phyloP scores from a whole-genome alignment of 805 yeast species.

The Schwanniomyces yamadae region DNA sequence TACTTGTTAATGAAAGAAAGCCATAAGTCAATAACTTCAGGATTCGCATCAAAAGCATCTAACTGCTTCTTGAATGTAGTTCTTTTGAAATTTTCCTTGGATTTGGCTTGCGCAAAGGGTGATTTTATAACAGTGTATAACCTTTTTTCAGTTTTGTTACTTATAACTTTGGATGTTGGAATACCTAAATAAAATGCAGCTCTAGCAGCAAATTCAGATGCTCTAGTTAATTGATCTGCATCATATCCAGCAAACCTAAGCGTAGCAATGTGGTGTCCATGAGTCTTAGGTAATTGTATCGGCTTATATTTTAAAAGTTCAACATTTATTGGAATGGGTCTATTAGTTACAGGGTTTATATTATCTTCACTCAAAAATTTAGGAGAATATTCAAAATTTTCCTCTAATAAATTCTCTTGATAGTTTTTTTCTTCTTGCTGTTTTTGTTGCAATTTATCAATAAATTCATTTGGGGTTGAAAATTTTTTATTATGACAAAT shows the following conservation, averaged over 20 bases:
- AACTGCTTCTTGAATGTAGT: conserved; percentile 74
- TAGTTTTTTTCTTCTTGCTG: conserved; percentile 26
- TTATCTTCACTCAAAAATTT: conserved; percentile 23
- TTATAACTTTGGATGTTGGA: conserved; percentile 77
- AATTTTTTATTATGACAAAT: conserved; percentile 12
- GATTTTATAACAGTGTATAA: conserved; percentile 92
- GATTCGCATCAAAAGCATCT: conserved; percentile 78
- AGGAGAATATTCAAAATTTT: conserved; percentile 30
- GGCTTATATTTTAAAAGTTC: conserved; percentile 83
- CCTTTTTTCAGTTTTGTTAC: conserved; percentile 66
- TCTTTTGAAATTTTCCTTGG: conserved; percentile 93
- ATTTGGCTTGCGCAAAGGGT: conserved; percentile 91
- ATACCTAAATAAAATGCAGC: conserved; percentile 88
- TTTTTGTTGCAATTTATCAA: conserved; percentile 25
- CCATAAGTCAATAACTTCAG: conserved; percentile 81
- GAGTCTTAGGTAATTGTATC: conserved; percentile 58
- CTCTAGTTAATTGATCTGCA: conserved; percentile 66
- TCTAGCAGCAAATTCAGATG: conserved; percentile 82
- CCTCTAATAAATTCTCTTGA: conserved; percentile 24
- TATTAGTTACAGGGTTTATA: conserved; percentile 20
- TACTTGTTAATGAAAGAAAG: conserved; percentile 75
- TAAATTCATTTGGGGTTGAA: conserved; percentile 31
- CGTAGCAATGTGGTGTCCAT: conserved; percentile 79
- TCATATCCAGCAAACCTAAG: conserved; percentile 72
- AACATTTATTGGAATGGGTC: conserved; percentile 81